Evolutionary conservation across 768 basidiomycete species (phyloP).

Genomic region (Lactarius psammicola): DNA sequence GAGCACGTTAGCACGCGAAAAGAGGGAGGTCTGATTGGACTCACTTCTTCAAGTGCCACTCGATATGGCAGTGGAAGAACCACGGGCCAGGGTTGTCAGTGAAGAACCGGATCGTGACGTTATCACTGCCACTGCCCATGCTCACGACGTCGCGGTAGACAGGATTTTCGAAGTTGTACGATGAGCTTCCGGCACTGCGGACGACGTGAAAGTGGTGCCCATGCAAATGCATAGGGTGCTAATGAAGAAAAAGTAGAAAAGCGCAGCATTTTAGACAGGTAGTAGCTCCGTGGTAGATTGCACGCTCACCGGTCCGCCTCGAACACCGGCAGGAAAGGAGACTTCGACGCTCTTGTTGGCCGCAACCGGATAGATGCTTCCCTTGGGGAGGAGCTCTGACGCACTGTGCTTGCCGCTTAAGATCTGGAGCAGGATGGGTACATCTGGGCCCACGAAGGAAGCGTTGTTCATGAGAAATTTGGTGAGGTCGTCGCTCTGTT

Average conservation of each 20-base stretch:
- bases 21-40: not conserved
- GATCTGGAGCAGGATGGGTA: slow-evolving; percentile 56
- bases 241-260: too few relatives aligned
- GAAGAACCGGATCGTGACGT: slow-evolving; percentile 32
- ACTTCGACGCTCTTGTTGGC: slow-evolving; percentile 48
- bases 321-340: slow-evolving; percentile 11
- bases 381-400: slow-evolving; percentile 44
- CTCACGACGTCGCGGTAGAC: slow-evolving; percentile 45
- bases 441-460: slow-evolving; percentile 41
- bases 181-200: slow-evolving; percentile 16
- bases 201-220: slow-evolving; percentile 25
- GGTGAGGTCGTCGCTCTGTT: not conserved
- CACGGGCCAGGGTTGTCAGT: slow-evolving; percentile 35
- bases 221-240: slow-evolving; percentile 13
- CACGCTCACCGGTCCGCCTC: not conserved
- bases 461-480: slow-evolving; percentile 38
- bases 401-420: slow-evolving; percentile 36
- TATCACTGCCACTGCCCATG: slow-evolving; percentile 18
- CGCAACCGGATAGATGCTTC: slow-evolving; percentile 47
- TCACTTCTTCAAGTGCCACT: slow-evolving; percentile 31
- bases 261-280: not conserved
- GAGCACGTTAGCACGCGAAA: not conserved
- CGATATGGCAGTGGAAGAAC: slow-evolving; percentile 36
- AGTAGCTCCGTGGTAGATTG: not conserved
- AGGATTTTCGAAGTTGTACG: slow-evolving; percentile 37